Conservation (phyloP, 1,139 yeast genomes). For the Kodamaea plutei region DNA sequence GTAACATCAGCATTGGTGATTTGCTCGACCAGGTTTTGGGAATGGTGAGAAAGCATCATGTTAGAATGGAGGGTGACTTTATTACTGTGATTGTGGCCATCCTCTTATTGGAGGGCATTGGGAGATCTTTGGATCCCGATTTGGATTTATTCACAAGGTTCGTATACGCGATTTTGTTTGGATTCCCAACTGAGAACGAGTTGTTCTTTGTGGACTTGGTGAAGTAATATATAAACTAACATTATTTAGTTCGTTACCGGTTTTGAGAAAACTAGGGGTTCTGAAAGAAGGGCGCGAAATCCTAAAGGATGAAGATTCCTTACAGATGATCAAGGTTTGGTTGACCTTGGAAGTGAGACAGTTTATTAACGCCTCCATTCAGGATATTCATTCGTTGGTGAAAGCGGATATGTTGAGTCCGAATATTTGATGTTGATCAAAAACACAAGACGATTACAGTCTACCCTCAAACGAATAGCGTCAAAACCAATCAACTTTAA, state of each 20-base stretch:
- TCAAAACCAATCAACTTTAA: too few species aligned
- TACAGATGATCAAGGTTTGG: slow-evolving; percentile 90
- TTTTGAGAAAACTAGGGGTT: slow-evolving; percentile 76
- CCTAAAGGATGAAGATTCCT: slow-evolving; percentile 53
- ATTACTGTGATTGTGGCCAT: slow-evolving; percentile 92
- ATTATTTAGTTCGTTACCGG: slow-evolving; percentile 70
- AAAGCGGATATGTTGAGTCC: slow-evolving; percentile 51
- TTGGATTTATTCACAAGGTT: slow-evolving; percentile 93
- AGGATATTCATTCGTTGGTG: slow-evolving; percentile 54
- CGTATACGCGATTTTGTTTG: slow-evolving; percentile 63
- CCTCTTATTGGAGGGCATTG: slow-evolving; percentile 85
- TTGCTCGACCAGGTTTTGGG: slow-evolving; percentile 77
- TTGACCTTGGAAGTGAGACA: slow-evolving; percentile 84
- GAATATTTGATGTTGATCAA: slow-evolving; percentile 22
- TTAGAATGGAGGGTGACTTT: slow-evolving; percentile 96
- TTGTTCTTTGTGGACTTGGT: slow-evolving; percentile 10
- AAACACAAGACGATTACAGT: neutral
- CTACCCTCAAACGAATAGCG: neutral
- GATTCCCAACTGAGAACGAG: slow-evolving; percentile 47
- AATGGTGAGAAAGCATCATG: slow-evolving; percentile 93
- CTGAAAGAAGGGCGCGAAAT: slow-evolving; percentile 61
- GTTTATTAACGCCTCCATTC: slow-evolving; percentile 78
- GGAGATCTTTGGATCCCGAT: slow-evolving; percentile 88
- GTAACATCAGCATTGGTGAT: slow-evolving; percentile 90
- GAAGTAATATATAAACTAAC: slow-evolving; percentile 26